Base-by-base conservation (phyloP, 176 grass and related monocot genomes). In the Metroxylon sagu region DNA sequence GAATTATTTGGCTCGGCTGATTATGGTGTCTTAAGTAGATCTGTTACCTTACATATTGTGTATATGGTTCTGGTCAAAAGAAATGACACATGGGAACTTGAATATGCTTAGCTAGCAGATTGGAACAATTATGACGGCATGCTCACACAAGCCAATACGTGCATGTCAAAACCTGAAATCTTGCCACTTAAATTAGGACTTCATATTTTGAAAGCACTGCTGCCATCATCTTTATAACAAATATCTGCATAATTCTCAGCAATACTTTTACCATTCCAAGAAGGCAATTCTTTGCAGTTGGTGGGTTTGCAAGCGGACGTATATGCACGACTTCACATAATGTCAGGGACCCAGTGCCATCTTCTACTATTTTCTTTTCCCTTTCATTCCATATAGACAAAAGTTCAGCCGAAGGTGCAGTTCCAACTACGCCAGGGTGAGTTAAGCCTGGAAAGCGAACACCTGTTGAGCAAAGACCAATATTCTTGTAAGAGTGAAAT, bases 301-400 rank as follows among this genome's bases (percentile, higher is more conserved):
- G 83, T 69, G 87, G 67, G 76, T 64, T 79, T 21, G 86, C 86
- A 72, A 96, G 85, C 51, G 91, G 86, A 18, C 83, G 71, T 64
- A 90, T 77, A 39, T 90, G 86, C 48, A 96, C 19, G 16, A 96
- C 83, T 81, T 90, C 86, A 71, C 83, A 96, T 26, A 96, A 59
- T 81, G 80, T 90, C 49, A 87, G 35, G 25, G 77, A 56, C 54
- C 71, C 53, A 8, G 29, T 71, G 29, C 56, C 74, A 62, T 62
- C 85, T 65, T 90, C 86, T 7, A 49, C 70, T 62, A 90, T 76
- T 77, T 59, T 74, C 69, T 78, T 88, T 83, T 90, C 86, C 79
- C 91, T 87, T 62, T 82, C 72, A 17, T 88, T 96, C 83, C 86
- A 96, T 82, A 87, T 82, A 52, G 80, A 71, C 73, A 90, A 86